Percentiles rank a stretch among this genome's conserved stretches.
Evolutionary conservation across 176 grass and related monocot species (phyloP).

Genomic region (Aechmea fasciata): DNA sequence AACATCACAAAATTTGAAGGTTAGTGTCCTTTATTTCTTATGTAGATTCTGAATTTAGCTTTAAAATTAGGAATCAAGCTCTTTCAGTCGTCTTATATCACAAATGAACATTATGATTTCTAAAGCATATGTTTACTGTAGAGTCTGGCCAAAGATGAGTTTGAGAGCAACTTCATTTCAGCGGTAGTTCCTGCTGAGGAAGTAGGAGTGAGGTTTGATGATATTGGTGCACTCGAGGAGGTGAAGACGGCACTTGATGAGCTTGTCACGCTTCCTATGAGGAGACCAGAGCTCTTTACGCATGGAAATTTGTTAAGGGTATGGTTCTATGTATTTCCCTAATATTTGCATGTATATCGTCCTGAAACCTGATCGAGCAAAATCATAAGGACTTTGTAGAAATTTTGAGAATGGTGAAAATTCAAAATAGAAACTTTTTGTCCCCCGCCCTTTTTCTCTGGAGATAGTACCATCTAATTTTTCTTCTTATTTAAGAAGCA

Average conservation of each 20-base stretch:
- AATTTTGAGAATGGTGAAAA: no score
- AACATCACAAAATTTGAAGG: conserved; percentile 70
- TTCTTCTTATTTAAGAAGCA: no score
- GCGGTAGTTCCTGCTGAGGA: conserved; percentile 82
- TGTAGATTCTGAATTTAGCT: conserved; percentile 9
- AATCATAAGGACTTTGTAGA: no score
- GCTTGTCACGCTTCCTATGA: conserved; percentile 90
- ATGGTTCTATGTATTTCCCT: conserved; percentile 13
- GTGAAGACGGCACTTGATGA: conserved; percentile 90
- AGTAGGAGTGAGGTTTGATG: conserved; percentile 95
- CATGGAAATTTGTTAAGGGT: conserved; percentile 90
- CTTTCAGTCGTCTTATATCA: neutral
- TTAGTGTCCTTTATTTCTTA: conserved; percentile 16
- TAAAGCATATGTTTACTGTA: conserved; percentile 28
- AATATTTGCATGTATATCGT: no score
- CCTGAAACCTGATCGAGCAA: no score
- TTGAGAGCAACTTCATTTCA: conserved; percentile 79
- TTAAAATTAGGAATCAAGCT: neutral
- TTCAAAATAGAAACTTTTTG: no score
- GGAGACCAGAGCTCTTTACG: conserved; percentile 86
- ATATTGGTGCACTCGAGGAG: conserved; percentile 87
- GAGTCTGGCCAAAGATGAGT: conserved; percentile 87
- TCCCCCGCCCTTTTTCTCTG: no score
- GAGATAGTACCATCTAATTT: no score
- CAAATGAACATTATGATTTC: neutral